Evolutionary conservation across 495 filamentous ascomycete species (phyloP).

Genomic region (Aspergillus haitiensis): DNA sequence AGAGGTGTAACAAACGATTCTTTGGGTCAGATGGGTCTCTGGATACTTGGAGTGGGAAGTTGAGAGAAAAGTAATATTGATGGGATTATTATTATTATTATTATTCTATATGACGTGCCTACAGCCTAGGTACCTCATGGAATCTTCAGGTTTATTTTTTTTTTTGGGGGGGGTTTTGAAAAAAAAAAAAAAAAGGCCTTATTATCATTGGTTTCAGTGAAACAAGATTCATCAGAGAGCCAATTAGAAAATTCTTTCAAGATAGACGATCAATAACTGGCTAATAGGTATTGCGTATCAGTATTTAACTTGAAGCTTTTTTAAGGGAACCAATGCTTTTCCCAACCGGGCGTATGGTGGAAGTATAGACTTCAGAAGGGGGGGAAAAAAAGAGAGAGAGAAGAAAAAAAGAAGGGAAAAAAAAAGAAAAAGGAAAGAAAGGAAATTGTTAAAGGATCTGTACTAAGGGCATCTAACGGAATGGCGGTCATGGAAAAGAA

Average conservation of each 20-base stretch:
- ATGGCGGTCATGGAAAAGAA: slow-evolving; percentile 22
- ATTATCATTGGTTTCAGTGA: not conserved
- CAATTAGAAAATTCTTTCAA: slow-evolving; percentile 1
- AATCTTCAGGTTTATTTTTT: not conserved
- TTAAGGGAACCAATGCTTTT: not conserved
- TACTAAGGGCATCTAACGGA: slow-evolving; percentile 17
- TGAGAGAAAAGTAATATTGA: not conserved
- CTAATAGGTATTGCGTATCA: too few relatives aligned
- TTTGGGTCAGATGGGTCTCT: slow-evolving; percentile 26
- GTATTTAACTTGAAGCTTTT: too few relatives aligned
- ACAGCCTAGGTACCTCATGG: not conserved
- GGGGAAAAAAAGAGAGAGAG: not conserved
- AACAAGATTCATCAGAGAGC: not conserved
- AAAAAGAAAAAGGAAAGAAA: slow-evolving; percentile 6
- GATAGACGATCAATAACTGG: not conserved
- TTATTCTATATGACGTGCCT: not conserved
- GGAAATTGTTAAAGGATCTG: slow-evolving; percentile 7
- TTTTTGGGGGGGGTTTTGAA: not conserved
- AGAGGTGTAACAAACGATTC: slow-evolving; percentile 21
- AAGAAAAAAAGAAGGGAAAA: not conserved
- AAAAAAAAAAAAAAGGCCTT: not conserved
- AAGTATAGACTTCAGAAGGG: not conserved
- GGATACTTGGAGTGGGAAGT: slow-evolving; percentile 8
- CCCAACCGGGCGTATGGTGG: not conserved
- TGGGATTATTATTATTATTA: slow-evolving; percentile 1